Base-by-base conservation (phyloP, 257 asterid species). In the Lithospermum erythrorhizon region DNA sequence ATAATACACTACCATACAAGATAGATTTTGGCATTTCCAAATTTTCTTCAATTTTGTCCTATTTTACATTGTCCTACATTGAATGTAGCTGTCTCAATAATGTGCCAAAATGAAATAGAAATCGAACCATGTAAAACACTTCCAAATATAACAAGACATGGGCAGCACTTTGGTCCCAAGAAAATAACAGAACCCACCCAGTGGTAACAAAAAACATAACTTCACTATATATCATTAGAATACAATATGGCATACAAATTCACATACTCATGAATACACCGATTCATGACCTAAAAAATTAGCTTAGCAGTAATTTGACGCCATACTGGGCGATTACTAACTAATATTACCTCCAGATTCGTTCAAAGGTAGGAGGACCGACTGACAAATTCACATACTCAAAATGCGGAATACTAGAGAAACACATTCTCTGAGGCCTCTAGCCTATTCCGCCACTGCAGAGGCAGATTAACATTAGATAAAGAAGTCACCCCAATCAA, bases 251-350 rank as follows among this genome's bases (percentile, higher is more conserved):
- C 60, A 64, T 67, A 81, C 78, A 77, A 75, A 67, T 78, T 70
- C 63, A 69, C 70, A 79, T 72, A 76, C 68, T 63, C 82, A 73
- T 73, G 77, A 82, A 77, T 62, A 64, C 54, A 27, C 74, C 71
- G 71, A 72, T 73, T 81, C 90, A 73, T 69, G 74, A 66, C 27
- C 55, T 70, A 69, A 72, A n/a, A 27, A 76, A 73, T 65, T 76
- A 72, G 78, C 29, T 22, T 55, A 58, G 58, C 25, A 64, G 64
- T 58, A 60, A 60, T 64, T 55, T 54, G 25, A 37, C 17, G 66
- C 73, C 35, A 48, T 23, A 56, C 53, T 62, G 65, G 54, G 67
- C 9, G 52, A 64, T 41, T 27, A 64, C 56, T 35, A 35, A 51
- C 27, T 14, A 57, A 53, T 59, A 55, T 37, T 57, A 25, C 61